Percentiles rank a stretch among this genome's conserved stretches.
phyloP scores from a whole-genome alignment of 257 asterid species.

The Solanum acaule region DNA sequence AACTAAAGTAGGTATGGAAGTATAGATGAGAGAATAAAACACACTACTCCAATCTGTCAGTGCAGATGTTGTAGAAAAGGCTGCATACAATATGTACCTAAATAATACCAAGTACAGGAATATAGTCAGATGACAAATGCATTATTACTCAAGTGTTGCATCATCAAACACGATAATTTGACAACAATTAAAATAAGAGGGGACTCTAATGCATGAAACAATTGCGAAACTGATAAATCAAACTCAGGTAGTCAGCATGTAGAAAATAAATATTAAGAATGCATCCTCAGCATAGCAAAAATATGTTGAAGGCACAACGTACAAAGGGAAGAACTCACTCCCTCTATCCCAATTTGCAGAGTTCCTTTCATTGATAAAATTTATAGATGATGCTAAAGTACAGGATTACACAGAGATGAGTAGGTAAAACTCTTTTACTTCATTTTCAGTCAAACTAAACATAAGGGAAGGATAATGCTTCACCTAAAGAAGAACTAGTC shows the following conservation, averaged over 20 bases:
- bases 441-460: neutral
- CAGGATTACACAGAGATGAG: neutral
- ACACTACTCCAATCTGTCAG: slow-evolving; percentile 98
- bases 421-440: neutral
- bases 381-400: neutral
- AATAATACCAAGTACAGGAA: slow-evolving; percentile 1
- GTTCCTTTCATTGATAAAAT: neutral
- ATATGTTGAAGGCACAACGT: neutral
- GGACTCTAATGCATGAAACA: neutral
- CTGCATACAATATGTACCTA: slow-evolving; percentile 90
- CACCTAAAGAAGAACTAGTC: neutral
- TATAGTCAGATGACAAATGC: neutral
- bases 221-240: neutral
- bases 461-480: neutral
- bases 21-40: slow-evolving; percentile 80
- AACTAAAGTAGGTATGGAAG: slow-evolving; percentile 88
- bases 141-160: neutral
- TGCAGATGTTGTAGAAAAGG: slow-evolving; percentile 91
- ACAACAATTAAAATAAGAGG: neutral
- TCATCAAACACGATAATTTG: neutral
- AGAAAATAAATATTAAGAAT: neutral
- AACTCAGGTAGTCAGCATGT: neutral
- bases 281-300: neutral
- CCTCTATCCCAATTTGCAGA: neutral
- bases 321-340: neutral